phyloP scores from a whole-genome alignment of 345 rosid species.

The Passiflora organensis region DNA sequence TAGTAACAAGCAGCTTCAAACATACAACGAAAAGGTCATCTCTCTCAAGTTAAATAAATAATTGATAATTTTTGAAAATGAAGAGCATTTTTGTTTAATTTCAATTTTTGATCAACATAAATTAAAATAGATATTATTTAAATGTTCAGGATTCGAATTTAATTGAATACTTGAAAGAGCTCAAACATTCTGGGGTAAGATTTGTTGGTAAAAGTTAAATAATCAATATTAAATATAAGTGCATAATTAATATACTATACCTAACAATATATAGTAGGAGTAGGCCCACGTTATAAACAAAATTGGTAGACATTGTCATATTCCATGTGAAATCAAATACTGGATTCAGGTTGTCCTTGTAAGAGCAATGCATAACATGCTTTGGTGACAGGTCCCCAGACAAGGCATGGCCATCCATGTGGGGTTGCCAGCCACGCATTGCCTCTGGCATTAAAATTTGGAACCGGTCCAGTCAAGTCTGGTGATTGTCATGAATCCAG shows the following conservation, averaged over 20 bases:
- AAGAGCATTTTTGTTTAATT: no score
- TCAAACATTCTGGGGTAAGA: no score
- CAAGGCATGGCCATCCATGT: slow-evolving; percentile 30
- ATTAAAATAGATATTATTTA: no score
- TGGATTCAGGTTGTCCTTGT: slow-evolving; percentile 16
- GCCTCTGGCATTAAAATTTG: neutral
- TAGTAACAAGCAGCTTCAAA: no score
- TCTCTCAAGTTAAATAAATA: no score
- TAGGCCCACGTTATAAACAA: neutral
- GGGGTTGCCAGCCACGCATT: slow-evolving; percentile 25
- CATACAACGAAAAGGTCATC: no score
- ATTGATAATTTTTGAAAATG: no score
- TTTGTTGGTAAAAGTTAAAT: no score
- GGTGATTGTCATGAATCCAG: slow-evolving; percentile 16
- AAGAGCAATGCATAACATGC: slow-evolving; percentile 4
- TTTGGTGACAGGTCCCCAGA: slow-evolving; percentile 17
- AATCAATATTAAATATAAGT: neutral
- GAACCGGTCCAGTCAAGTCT: neutral
- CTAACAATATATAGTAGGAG: neutral
- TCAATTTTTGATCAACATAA: no score
- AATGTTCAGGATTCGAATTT: no score
- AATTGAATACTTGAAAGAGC: no score
- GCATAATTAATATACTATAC: no score
- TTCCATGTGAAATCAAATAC: slow-evolving; percentile 10
- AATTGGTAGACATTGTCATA: neutral